Evolutionary conservation across 139 green algal genomes (phyloP), one percentile per base, ranked within the genome.

Genomic region (Tetratostichococcus sp.): DNA sequence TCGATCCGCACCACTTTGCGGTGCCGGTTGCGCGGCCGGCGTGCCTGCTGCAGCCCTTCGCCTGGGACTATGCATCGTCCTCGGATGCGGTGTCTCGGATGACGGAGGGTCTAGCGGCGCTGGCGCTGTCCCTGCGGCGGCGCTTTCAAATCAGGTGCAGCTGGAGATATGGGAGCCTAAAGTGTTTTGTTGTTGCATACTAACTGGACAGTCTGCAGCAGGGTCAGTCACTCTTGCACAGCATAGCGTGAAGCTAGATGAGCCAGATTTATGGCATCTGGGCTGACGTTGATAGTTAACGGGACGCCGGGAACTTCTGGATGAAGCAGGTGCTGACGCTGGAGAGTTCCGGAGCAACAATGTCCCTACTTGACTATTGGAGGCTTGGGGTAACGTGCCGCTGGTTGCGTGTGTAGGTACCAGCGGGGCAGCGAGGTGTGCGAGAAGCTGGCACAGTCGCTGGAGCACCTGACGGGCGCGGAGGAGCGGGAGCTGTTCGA

Each of bases 1-100:
- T 97, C 59, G 90, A 96, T 57, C 23, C 58, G 6, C 80, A 93
- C 78, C 93, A 96, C 76, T 98, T 98, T 74, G 73, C 73, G 39
- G 80, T 96, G n/a, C 89, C 91, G 0, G 70, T 91, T 22, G 66
- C 70, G 14, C 72, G 82, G 22, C 83, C 79, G 0, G 73, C 84
- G 35, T 43, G 84, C 2, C 78, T 71, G 0, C 67, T 88, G 57
- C 76, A 82, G 57, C 84, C 84, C 69, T 81, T 80, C 43, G 73
- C n/a, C 65, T 86, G 77, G 80, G 83, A 91, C 58, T 89, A 79
- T 79, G 82, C 50, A 17, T 62, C 50, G 50, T 62, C 14, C 68
- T 80, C 67, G 26, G 82, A 89, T 35, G 80, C 80, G 32, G 73
- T 92, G 0, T 31, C 77, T 25, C 77, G 87, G 26, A 79, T 93